Percentiles rank a stretch among this genome's conserved stretches.
These are phyloP conservation scores for Pseudocercospora fijiensis DNA, from an alignment of 2,329 filamentous ascomycete genomes.

Conservation along the genomic window DNA sequence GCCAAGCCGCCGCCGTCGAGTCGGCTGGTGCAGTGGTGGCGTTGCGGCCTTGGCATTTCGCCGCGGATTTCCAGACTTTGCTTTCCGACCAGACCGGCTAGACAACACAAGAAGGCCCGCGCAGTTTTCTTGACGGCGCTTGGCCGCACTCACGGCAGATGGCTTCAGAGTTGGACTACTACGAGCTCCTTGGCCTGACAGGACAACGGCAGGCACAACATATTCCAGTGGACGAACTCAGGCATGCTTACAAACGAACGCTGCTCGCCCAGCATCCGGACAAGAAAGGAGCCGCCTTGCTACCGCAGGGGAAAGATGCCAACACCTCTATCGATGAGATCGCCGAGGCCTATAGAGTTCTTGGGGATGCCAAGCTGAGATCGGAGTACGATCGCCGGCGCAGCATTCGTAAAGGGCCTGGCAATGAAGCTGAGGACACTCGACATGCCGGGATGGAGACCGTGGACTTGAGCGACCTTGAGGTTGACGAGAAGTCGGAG, in stretches of 20 bases:
- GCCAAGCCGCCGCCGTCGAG: neutral
- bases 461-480: slow-evolving; percentile 58
- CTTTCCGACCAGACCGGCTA: neutral
- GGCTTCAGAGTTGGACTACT: slow-evolving; percentile 27
- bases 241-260: slow-evolving; percentile 57
- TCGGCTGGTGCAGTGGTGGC: no score
- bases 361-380: slow-evolving; percentile 47
- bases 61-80: neutral
- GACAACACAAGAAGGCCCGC: neutral
- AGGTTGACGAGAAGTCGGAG: slow-evolving; percentile 40
- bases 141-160: neutral
- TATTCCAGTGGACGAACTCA: slow-evolving; percentile 43
- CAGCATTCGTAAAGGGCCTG: slow-evolving; percentile 19
- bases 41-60: neutral
- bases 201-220: slow-evolving; percentile 22
- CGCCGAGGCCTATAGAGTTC: slow-evolving; percentile 56
- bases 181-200: slow-evolving; percentile 34
- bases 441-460: slow-evolving; percentile 53
- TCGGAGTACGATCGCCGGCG: slow-evolving; percentile 52
- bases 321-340: slow-evolving; percentile 56
- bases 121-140: neutral
- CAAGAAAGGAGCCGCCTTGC: slow-evolving; percentile 40
- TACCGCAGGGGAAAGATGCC: slow-evolving; percentile 21
- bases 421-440: slow-evolving; percentile 10
- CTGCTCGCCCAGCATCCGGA: slow-evolving; percentile 61